Percentiles rank a stretch among this genome's conserved stretches.
phyloP scores from a whole-genome alignment of 371 early-diverging fungal species.

The Apophysomyces sp. region DNA sequence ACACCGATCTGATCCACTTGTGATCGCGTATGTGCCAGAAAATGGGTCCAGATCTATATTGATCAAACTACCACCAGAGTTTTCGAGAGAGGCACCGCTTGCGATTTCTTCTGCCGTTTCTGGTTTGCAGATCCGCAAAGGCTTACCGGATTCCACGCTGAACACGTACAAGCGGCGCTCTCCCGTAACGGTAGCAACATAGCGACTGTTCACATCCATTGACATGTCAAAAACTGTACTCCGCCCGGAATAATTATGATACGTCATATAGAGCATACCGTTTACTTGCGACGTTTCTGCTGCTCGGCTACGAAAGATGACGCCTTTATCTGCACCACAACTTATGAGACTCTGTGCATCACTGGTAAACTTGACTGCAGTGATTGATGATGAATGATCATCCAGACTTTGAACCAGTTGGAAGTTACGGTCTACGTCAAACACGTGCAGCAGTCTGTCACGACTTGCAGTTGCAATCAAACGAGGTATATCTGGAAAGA shows the following conservation, averaged over 20 bases:
- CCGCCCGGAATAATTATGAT: constrained; percentile 73
- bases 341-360: constrained; percentile 70
- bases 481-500: constrained; percentile 29
- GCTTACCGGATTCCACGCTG: constrained; percentile 68
- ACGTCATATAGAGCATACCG: constrained; percentile 42
- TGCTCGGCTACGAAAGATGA: constrained; percentile 66
- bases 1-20: constrained; percentile 73
- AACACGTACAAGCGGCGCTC: constrained; percentile 70
- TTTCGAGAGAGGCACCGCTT: constrained; percentile 45
- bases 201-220: constrained; percentile 58
- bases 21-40: constrained; percentile 70
- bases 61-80: constrained; percentile 59
- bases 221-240: constrained; percentile 77
- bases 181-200: constrained; percentile 64
- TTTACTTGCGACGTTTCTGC: constrained; percentile 5
- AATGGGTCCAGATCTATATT: constrained; percentile 72
- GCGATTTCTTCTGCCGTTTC: constrained; percentile 56
- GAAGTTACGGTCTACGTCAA: constrained; percentile 60
- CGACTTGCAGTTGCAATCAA: constrained; percentile 79
- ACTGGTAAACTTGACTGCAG: constrained; percentile 69
- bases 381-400: constrained; percentile 87
- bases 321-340: constrained; percentile 84
- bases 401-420: constrained; percentile 77
- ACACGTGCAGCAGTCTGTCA: constrained; percentile 81
- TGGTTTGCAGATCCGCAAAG: constrained; percentile 58